phyloP scores from a whole-genome alignment of 2,329 filamentous ascomycete species.

The Cytospora leucostoma region DNA sequence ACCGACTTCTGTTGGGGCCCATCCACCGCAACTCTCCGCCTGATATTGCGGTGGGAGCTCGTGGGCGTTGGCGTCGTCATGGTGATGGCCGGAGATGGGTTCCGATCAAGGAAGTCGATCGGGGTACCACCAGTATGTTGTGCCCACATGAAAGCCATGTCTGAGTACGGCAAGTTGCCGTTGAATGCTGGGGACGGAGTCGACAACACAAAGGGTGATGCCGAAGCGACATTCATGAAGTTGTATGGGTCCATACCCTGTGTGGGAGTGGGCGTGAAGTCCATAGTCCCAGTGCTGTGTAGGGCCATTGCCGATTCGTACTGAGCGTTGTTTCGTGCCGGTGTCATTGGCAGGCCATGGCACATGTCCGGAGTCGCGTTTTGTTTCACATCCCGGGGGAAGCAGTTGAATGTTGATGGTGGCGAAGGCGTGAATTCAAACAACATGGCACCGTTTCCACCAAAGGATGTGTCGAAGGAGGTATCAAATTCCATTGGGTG shows the following conservation, averaged over 20 bases:
- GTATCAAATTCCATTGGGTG: slow-evolving; percentile 22
- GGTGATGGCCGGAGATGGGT: slow-evolving; percentile 19
- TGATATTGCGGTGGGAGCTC: slow-evolving; percentile 20
- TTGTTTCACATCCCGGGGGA: slow-evolving; percentile 23
- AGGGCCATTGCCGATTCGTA: slow-evolving; percentile 11
- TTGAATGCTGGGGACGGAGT: slow-evolving; percentile 21
- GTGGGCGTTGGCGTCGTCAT: slow-evolving; percentile 21
- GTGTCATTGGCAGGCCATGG: slow-evolving; percentile 23
- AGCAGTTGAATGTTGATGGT: slow-evolving; percentile 18
- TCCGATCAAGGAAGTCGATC: slow-evolving; percentile 22
- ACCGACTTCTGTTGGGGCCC: slow-evolving; percentile 24
- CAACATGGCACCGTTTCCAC: slow-evolving; percentile 15
- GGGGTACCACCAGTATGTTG: slow-evolving; percentile 23
- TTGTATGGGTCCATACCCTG: slow-evolving; percentile 19
- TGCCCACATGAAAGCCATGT: slow-evolving; percentile 25
- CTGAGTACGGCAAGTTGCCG: slow-evolving; percentile 15
- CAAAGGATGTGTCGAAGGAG: slow-evolving; percentile 12
- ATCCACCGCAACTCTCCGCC: slow-evolving; percentile 24
- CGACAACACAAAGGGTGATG: slow-evolving; percentile 19
- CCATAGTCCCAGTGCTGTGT: slow-evolving; percentile 11
- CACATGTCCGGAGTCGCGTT: slow-evolving; percentile 23
- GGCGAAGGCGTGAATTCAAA: slow-evolving; percentile 25
- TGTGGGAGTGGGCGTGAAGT: slow-evolving; percentile 23
- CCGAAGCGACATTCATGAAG: slow-evolving; percentile 10
- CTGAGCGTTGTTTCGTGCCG: slow-evolving; percentile 11